Evolutionary conservation across 2,329 filamentous ascomycete genomes (phyloP), one percentile per base, ranked within the genome.

Genomic region (Aureobasidium pullulans): DNA sequence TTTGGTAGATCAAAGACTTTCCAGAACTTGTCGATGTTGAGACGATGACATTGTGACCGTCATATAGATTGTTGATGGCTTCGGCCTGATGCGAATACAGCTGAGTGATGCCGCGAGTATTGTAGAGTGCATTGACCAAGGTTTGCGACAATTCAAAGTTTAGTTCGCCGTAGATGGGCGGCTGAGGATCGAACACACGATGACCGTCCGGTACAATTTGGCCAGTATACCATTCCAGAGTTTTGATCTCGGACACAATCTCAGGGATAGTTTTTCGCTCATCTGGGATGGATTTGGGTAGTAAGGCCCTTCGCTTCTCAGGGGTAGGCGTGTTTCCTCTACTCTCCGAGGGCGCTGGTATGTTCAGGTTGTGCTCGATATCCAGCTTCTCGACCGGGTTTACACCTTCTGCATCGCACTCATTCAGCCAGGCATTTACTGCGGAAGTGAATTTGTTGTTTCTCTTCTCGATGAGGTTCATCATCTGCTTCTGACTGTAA

Each of bases 1-100:
- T 81, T 68, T 99, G 94, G 69, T 97, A 99, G 62, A 99, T 96
- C n/a, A 99, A 77, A 6, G 91, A 96, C 72, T 99, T 99, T 10
- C 94, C 94, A 1, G 94, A 99, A 69, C 90, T 96, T 0, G 94
- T 99, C 0, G 93, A 96, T 0, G 94, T 99, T 1, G 92, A 87
- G 1, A 99, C 87, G 54, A 99, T 93, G 13, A 97, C 90, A 70
- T 96, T 86, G 39, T 87, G 83, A 0, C 91, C 93, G 3, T 87
- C 83, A 59, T 93, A 81, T 1, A 99, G 77, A 62, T 87, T 84
- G 68, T 99, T 99, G 66, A 99, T 90, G 0, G 94, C 94, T 73
- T 96, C 89, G 0, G 92, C 85, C 73, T 99, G 94, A 71, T 99
- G 94, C 0, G 89, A 85, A 68, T 95, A 99, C 39, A 99, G 82